phyloP scores from a whole-genome alignment of 2,329 filamentous ascomycete genomes.

The Cryphonectria nitschkei region DNA sequence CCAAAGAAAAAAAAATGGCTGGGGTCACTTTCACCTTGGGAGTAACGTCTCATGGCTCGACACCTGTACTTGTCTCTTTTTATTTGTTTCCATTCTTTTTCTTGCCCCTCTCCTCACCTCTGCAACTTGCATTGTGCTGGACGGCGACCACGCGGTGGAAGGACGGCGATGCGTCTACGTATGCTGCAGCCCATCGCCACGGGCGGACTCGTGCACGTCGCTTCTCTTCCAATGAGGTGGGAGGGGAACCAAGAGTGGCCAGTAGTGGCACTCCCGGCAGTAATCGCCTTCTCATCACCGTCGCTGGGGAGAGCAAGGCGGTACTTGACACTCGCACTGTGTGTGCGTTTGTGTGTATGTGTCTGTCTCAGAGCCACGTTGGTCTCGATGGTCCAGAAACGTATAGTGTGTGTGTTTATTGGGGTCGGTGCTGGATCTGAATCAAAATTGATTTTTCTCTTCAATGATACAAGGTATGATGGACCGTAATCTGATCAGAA shows the following conservation, averaged over 20 bases:
- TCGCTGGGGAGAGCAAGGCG: background rate
- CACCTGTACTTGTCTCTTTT: background rate
- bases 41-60: background rate
- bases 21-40: background rate
- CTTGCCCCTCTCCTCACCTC: background rate
- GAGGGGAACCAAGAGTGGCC: background rate
- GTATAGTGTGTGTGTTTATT: background rate
- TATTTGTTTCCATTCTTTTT: background rate
- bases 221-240: background rate
- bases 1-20: background rate
- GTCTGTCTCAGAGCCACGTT: background rate
- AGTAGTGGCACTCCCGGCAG: background rate
- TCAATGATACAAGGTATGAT: background rate
- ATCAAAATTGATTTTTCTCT: background rate
- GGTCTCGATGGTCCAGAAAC: background rate
- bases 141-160: background rate
- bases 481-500: constrained; percentile 8
- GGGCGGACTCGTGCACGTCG: background rate
- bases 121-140: background rate
- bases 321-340: background rate
- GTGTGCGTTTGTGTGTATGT: background rate
- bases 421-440: background rate
- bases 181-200: background rate
- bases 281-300: background rate
- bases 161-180: background rate